Percentiles rank a stretch among this genome's conserved stretches.
Evolutionary conservation across 225 moss, liverwort and hornwort genomes (phyloP).

Genomic region (Anthoceros angustus): DNA sequence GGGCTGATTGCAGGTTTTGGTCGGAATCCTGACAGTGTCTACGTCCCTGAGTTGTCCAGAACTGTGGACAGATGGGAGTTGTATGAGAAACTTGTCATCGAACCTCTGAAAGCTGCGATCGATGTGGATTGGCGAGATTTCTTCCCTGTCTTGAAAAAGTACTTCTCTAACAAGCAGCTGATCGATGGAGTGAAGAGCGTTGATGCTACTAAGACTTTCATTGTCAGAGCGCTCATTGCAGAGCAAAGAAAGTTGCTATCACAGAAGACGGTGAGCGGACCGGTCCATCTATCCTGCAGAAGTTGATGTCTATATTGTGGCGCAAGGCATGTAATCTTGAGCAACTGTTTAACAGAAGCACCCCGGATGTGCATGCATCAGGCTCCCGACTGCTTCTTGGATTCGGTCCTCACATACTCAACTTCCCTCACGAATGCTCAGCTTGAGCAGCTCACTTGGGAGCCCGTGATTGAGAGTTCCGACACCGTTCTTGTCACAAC

Average conservation of each 20-base stretch:
- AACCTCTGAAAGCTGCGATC: constrained; percentile 40
- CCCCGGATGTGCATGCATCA: constrained; percentile 16
- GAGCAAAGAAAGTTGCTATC: constrained; percentile 35
- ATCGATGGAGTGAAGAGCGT: constrained; percentile 18
- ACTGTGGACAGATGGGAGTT: constrained; percentile 34
- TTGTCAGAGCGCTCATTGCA: constrained; percentile 44
- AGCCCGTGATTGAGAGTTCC: constrained; percentile 61
- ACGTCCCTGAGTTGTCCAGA: background rate
- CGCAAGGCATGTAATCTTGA: background rate
- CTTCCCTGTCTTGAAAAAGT: constrained; percentile 35
- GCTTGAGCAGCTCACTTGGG: constrained; percentile 44
- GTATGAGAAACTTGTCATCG: constrained; percentile 36
- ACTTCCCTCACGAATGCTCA: constrained; percentile 31
- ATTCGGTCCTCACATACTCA: constrained; percentile 32
- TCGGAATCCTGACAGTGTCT: background rate
- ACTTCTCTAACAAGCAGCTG: constrained; percentile 46
- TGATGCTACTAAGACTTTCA: constrained; percentile 24
- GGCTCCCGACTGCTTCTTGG: constrained; percentile 28
- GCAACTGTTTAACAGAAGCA: background rate
- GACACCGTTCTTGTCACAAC: constrained; percentile 48
- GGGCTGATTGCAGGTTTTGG: background rate
- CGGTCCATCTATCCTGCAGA: background rate
- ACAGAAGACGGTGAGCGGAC: constrained; percentile 15
- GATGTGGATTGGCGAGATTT: constrained; percentile 67
- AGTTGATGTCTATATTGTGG: background rate